A percentile compares a stretch with the other conserved stretches of the same genome.
Evolutionary conservation across 139 green algal genomes (phyloP).

Genomic region (Tetratostichococcus sp.): DNA sequence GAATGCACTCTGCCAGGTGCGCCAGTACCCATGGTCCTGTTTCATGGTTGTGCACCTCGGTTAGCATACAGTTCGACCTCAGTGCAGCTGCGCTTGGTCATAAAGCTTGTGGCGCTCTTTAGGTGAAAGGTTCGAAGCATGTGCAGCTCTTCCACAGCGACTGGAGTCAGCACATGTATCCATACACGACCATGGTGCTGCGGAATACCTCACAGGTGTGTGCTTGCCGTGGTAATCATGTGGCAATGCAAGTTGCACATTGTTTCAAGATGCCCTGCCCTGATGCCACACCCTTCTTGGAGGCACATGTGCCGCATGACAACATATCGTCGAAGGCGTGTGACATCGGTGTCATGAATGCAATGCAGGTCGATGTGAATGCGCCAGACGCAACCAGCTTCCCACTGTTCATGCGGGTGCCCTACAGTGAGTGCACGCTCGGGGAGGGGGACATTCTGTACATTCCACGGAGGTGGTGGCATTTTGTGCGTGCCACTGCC

Average conservation of each 20-base stretch:
- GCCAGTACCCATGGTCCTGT: too few relatives aligned
- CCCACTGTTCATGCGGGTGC: neutral
- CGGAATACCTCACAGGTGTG: constrained; percentile 16
- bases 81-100: too few relatives aligned
- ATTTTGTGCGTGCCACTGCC: constrained; percentile 7
- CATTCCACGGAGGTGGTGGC: constrained; percentile 16
- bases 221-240: neutral
- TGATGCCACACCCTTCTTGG: too few relatives aligned
- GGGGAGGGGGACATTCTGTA: constrained; percentile 7
- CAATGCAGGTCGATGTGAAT: neutral
- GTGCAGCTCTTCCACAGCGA: constrained; percentile 8
- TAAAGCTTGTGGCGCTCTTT: too few relatives aligned
- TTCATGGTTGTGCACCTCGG: too few relatives aligned
- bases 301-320: too few relatives aligned
- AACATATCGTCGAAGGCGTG: too few relatives aligned
- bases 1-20: constrained; percentile 13
- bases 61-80: too few relatives aligned
- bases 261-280: too few relatives aligned
- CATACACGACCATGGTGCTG: constrained; percentile 10
- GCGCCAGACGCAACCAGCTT: neutral
- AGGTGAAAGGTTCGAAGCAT: constrained; percentile 11
- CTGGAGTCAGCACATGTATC: constrained; percentile 7
- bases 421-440: neutral
- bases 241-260: neutral
- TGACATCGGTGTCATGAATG: too few relatives aligned